Percentiles rank a stretch among this genome's conserved stretches.
Evolutionary conservation across 139 green algal species (phyloP).

Genomic region (Mychonastes homosphaera): DNA sequence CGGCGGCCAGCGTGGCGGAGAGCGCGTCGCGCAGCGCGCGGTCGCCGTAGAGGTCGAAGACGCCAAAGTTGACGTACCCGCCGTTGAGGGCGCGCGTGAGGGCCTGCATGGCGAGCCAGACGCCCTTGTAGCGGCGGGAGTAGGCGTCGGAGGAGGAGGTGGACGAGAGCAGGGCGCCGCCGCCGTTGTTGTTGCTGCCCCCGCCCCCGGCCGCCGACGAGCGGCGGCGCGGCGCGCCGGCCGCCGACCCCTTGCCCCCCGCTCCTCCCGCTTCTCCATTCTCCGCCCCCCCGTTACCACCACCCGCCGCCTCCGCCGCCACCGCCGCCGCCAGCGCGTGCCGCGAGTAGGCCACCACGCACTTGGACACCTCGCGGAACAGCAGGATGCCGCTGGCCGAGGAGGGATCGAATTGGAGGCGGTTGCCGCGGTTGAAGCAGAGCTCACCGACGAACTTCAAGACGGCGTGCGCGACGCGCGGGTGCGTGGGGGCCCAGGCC

Average conservation of each 20-base stretch:
- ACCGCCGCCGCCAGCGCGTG: constrained; percentile 34
- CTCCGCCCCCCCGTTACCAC: background rate
- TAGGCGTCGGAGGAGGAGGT: constrained; percentile 44
- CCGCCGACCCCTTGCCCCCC: background rate
- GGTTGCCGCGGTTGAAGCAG: constrained; percentile 91
- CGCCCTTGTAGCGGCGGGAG: constrained; percentile 83
- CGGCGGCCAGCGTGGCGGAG: constrained; percentile 75
- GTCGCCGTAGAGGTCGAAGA: constrained; percentile 98
- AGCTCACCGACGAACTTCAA: constrained; percentile 97
- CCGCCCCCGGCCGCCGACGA: too few relatives aligned
- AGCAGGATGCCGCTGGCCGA: constrained; percentile 94
- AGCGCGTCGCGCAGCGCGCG: constrained; percentile 83
- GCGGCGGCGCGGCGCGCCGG: too few relatives aligned
- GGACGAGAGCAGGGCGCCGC: background rate
- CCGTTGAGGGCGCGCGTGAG: constrained; percentile 74
- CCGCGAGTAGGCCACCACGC: constrained; percentile 72
- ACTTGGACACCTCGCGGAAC: constrained; percentile 48
- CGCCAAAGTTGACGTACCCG: constrained; percentile 98
- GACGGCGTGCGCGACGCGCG: constrained; percentile 68
- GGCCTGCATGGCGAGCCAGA: constrained; percentile 73
- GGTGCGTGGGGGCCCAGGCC: background rate
- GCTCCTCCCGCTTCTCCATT: background rate
- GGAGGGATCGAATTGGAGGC: constrained; percentile 90
- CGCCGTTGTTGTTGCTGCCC: too few relatives aligned
- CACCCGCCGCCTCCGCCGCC: background rate